These are phyloP conservation scores for Pichia ethanolica DNA, from an alignment of 805 yeast species.

Conservation along the genomic window DNA sequence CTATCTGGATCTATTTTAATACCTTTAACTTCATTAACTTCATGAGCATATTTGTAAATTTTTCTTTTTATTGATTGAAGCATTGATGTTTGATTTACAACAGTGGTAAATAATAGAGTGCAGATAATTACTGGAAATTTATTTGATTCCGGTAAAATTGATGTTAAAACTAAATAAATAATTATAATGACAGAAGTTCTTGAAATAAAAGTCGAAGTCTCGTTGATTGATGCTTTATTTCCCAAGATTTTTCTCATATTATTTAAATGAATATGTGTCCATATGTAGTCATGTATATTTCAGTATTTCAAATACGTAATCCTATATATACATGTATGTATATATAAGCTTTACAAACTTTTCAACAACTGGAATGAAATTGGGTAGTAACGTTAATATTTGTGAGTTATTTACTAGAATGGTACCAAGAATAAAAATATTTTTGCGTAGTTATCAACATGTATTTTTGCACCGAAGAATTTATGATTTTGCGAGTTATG, in stretches of 20 bases:
- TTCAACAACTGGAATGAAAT: too few relatives aligned
- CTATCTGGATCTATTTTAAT: slow-evolving; percentile 14
- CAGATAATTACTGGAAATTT: slow-evolving; percentile 20
- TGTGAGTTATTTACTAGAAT: too few relatives aligned
- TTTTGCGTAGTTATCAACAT: too few relatives aligned
- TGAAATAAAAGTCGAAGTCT: slow-evolving; percentile 22
- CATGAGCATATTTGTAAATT: slow-evolving; percentile 3
- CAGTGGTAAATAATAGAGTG: slow-evolving; percentile 24
- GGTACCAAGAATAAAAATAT: too few relatives aligned
- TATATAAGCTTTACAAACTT: too few relatives aligned
- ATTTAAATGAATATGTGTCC: background rate
- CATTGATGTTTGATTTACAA: slow-evolving; percentile 22
- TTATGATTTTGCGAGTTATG: too few relatives aligned
- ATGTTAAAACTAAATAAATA: slow-evolving; percentile 16
- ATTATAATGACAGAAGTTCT: slow-evolving; percentile 24
- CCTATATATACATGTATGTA: too few relatives aligned
- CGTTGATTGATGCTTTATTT: slow-evolving; percentile 5
- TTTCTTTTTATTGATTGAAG: slow-evolving; percentile 9
- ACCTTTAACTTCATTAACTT: slow-evolving; percentile 4
- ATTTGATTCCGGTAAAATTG: slow-evolving; percentile 8
- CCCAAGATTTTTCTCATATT: background rate
- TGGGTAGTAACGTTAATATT: too few relatives aligned
- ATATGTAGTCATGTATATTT: too few relatives aligned
- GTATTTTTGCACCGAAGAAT: too few relatives aligned
- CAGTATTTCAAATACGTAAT: too few relatives aligned